Conservation (phyloP, 441 rosid species). For the Populus hybrid region DNA sequence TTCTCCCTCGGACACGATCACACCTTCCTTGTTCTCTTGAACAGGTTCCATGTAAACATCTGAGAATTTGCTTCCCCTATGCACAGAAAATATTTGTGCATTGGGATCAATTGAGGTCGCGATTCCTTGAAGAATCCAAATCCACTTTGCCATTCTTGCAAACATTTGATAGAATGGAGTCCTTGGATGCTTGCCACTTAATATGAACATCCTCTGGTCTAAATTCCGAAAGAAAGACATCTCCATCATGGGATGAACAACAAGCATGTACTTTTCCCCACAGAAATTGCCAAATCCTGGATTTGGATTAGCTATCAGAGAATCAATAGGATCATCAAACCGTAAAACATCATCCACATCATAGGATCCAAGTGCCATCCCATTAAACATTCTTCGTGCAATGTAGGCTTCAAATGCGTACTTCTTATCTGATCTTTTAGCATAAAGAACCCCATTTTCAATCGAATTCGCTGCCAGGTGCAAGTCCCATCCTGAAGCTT, state of each 20-base stretch:
- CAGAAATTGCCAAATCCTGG: constrained; percentile 61
- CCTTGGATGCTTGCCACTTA: constrained; percentile 56
- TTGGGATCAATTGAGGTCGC: constrained; percentile 55
- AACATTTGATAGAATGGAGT: constrained; percentile 60
- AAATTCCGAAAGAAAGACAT: constrained; percentile 65
- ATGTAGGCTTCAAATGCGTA: constrained; percentile 69
- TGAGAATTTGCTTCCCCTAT: constrained; percentile 49
- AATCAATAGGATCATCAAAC: constrained; percentile 43
- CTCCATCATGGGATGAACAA: constrained; percentile 69
- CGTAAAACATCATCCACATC: constrained; percentile 40
- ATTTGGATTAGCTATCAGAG: constrained; percentile 35
- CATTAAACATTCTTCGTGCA: constrained; percentile 59
- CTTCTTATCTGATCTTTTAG: constrained; percentile 58
- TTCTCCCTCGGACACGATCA: constrained; percentile 4
- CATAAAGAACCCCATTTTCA: constrained; percentile 42
- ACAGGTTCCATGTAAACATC: constrained; percentile 54
- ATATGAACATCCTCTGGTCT: constrained; percentile 53
- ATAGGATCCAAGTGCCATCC: constrained; percentile 30
- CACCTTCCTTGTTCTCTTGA: constrained; percentile 17
- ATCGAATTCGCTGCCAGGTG: constrained; percentile 51
- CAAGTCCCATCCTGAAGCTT: constrained; percentile 65
- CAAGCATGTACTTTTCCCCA: constrained; percentile 45
- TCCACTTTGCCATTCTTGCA: constrained; percentile 63
- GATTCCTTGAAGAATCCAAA: constrained; percentile 61
- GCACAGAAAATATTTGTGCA: constrained; percentile 50